Percentiles rank a stretch among this genome's conserved stretches.
phyloP scores from a whole-genome alignment of 192 early-diverging fungal species.

The Coemansia furcata region DNA sequence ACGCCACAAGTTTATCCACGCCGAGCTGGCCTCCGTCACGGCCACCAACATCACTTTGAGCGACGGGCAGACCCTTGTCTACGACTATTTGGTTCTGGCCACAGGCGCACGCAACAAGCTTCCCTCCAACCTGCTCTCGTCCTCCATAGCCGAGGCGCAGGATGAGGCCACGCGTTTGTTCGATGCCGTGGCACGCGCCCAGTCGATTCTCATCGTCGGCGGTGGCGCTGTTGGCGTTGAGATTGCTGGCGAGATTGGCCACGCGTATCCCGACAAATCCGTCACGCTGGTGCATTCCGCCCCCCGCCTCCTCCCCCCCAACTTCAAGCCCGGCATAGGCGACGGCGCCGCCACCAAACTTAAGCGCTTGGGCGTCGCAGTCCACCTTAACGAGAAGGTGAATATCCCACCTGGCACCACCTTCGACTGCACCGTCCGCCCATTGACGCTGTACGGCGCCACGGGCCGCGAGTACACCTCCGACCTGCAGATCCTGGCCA shows the following conservation, averaged over 20 bases:
- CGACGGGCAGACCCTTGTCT: slow-evolving; percentile 53
- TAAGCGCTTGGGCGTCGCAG: slow-evolving; percentile 42
- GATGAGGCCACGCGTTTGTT: slow-evolving; percentile 18
- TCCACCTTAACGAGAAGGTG: slow-evolving; percentile 55
- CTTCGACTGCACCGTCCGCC: slow-evolving; percentile 37
- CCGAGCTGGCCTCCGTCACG: slow-evolving; percentile 39
- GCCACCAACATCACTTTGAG: slow-evolving; percentile 43
- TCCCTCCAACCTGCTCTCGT: slow-evolving; percentile 48
- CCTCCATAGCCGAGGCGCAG: slow-evolving; percentile 36
- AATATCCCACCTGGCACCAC: slow-evolving; percentile 23
- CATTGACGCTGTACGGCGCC: slow-evolving; percentile 45
- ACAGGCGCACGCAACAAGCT: slow-evolving; percentile 60
- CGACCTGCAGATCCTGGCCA: slow-evolving; percentile 58
- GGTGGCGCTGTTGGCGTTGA: slow-evolving; percentile 67
- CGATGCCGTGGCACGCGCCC: slow-evolving; percentile 52
- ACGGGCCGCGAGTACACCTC: slow-evolving; percentile 50
- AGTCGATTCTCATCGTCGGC: slow-evolving; percentile 61
- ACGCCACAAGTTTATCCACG: slow-evolving; percentile 58
- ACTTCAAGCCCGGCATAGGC: slow-evolving; percentile 47
- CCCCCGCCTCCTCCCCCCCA: slow-evolving; percentile 42
- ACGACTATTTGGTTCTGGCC: slow-evolving; percentile 65
- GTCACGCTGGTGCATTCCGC: slow-evolving; percentile 54
- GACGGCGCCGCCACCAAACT: slow-evolving; percentile 46
- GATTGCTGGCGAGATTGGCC: slow-evolving; percentile 57
- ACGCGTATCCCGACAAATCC: slow-evolving; percentile 45